These are phyloP conservation scores for Citrus australasica DNA, from an alignment of 345 rosid genomes.

Conservation along the genomic window DNA sequence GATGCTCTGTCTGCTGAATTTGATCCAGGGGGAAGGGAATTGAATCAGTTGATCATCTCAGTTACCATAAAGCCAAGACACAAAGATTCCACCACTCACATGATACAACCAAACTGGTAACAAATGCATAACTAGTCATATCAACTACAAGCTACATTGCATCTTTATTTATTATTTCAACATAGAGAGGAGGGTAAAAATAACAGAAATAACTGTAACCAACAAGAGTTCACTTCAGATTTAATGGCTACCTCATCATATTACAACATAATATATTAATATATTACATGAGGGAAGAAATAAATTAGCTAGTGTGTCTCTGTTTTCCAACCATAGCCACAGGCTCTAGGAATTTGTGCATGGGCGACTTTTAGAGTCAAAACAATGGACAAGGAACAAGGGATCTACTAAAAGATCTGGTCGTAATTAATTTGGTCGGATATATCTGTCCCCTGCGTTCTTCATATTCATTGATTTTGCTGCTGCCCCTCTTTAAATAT, in stretches of 20 bases:
- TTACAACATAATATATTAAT: not conserved
- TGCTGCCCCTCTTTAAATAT: constrained; percentile 15
- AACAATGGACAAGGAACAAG: constrained; percentile 30
- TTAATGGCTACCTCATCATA: not conserved
- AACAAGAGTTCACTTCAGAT: not conserved
- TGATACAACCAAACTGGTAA: constrained; percentile 13
- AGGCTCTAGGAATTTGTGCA: constrained; percentile 33
- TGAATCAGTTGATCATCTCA: constrained; percentile 6
- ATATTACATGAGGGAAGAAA: not conserved
- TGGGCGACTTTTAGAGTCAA: constrained; percentile 27
- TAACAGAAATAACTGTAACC: constrained; percentile 37
- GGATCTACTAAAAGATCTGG: constrained; percentile 37
- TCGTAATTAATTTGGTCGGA: constrained; percentile 35
- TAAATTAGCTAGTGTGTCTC: not conserved
- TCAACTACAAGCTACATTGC: constrained; percentile 18
- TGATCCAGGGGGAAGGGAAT: not conserved
- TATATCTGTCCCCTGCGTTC: constrained; percentile 20
- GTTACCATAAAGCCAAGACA: constrained; percentile 21
- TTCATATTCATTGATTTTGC: constrained; percentile 35
- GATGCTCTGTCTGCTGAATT: constrained; percentile 7
- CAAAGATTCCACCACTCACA: constrained; percentile 26
- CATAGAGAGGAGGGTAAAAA: not conserved
- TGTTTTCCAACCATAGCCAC: constrained; percentile 12
- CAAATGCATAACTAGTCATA: constrained; percentile 26
- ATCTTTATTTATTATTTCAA: not conserved